These are phyloP conservation scores for Volvariella volvacea DNA, from an alignment of 1,284 basidiomycete genomes.

Conservation along the genomic window DNA sequence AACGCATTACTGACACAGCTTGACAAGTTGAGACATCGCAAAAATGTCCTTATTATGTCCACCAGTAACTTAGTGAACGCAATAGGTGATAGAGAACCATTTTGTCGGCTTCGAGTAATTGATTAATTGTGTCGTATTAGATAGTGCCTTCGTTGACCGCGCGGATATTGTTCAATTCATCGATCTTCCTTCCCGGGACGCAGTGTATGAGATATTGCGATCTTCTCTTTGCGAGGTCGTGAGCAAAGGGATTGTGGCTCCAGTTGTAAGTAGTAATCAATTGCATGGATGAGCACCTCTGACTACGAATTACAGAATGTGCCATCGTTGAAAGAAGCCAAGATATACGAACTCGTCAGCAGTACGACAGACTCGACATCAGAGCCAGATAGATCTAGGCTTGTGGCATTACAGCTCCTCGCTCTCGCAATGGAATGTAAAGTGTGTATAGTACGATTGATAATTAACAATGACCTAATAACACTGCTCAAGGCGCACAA, in stretches of 20 bases:
- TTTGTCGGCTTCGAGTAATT: neutral
- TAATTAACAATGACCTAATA: neutral
- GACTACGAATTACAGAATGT: slow-evolving; percentile 38
- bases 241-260: slow-evolving; percentile 60
- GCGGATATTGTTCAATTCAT: slow-evolving; percentile 97
- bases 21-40: slow-evolving; percentile 89
- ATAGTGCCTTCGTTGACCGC: slow-evolving; percentile 92
- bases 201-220: slow-evolving; percentile 91
- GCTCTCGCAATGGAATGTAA: slow-evolving; percentile 66
- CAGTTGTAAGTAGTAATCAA: slow-evolving; percentile 36
- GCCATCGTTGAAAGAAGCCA: slow-evolving; percentile 54
- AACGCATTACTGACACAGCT: slow-evolving; percentile 96
- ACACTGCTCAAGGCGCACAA: slow-evolving; percentile 42
- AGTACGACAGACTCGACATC: slow-evolving; percentile 15
- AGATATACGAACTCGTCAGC: slow-evolving; percentile 44
- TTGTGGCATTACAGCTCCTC: slow-evolving; percentile 54
- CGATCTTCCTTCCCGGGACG: slow-evolving; percentile 83
- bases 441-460: slow-evolving; percentile 39
- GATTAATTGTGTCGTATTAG: too few species aligned
- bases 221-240: slow-evolving; percentile 82
- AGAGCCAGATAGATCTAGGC: slow-evolving; percentile 38
- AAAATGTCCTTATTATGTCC: slow-evolving; percentile 94
- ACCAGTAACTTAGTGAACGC: slow-evolving; percentile 94
- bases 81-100: slow-evolving; percentile 67
- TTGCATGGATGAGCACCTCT: neutral